Conservation (phyloP, 2,329 filamentous ascomycete species). For the Penicillium concentricum region DNA sequence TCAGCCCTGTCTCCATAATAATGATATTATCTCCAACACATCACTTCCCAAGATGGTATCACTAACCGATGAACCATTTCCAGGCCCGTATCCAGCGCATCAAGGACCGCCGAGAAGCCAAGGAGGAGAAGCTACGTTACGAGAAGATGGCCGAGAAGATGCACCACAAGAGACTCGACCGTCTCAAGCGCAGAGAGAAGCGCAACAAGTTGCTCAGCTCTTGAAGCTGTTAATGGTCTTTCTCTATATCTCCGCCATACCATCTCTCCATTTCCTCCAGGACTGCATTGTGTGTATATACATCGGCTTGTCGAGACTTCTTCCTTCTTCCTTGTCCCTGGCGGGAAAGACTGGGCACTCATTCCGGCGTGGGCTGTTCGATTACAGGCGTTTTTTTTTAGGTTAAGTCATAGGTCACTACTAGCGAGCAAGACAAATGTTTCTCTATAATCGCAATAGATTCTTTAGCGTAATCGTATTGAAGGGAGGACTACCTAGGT, state of each 20-base stretch:
- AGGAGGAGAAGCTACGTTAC: constrained; percentile 90
- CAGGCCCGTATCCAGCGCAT: constrained; percentile 75
- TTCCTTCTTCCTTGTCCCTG: background rate
- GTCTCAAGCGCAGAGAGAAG: constrained; percentile 93
- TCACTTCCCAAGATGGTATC: constrained; percentile 5
- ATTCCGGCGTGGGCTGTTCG: constrained; percentile 7
- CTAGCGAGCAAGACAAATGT: constrained; percentile 8
- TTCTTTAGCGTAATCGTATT: background rate
- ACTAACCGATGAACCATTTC: background rate
- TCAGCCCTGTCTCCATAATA: background rate
- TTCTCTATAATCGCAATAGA: constrained; percentile 4
- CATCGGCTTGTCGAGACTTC: background rate
- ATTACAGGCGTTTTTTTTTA: constrained; percentile 20
- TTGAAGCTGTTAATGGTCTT: constrained; percentile 24
- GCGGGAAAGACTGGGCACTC: constrained; percentile 2
- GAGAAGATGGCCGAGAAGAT: constrained; percentile 96
- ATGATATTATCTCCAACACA: background rate
- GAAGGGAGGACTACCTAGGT: too few species aligned
- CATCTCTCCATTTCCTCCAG: background rate
- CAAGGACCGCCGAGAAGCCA: constrained; percentile 79
- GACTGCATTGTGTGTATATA: constrained; percentile 2
- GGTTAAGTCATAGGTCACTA: constrained; percentile 11
- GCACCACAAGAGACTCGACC: constrained; percentile 92
- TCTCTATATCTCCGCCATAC: constrained; percentile 8
- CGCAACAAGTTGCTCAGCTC: constrained; percentile 60